Conservation (phyloP, 768 basidiomycete genomes). For the Cystobasidium onofrii region DNA sequence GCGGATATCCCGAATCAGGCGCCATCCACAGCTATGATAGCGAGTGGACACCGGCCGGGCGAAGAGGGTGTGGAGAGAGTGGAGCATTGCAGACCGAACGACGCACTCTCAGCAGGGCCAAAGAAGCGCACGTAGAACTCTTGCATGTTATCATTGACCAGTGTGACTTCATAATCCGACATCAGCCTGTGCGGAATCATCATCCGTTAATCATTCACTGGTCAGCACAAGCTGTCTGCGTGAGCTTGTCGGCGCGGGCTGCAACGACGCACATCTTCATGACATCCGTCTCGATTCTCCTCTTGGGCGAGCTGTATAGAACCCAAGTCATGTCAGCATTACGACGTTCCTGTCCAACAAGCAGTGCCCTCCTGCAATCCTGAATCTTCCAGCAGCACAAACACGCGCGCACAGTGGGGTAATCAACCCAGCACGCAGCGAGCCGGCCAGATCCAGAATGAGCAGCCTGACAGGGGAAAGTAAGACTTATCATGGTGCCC, state of each 20-base stretch:
- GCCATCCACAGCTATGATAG: background rate
- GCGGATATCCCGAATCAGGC: too few species aligned
- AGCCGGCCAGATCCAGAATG: background rate
- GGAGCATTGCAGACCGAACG: too few species aligned
- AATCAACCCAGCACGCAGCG: background rate
- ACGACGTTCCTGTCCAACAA: background rate
- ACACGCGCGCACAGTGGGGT: background rate
- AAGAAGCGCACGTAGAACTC: constrained; percentile 97
- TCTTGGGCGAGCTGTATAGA: constrained; percentile 68
- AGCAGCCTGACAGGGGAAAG: background rate
- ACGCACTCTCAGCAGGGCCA: constrained; percentile 85
- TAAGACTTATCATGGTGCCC: background rate
- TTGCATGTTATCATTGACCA: constrained; percentile 97
- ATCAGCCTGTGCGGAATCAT: constrained; percentile 60
- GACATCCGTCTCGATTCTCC: constrained; percentile 96
- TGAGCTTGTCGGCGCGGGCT: background rate
- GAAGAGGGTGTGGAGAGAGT: too few species aligned
- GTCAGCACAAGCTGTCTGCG: too few species aligned
- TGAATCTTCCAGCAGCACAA: too few species aligned
- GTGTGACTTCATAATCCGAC: constrained; percentile 95
- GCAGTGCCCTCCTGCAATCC: too few species aligned
- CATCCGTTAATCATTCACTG: background rate
- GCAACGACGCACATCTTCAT: constrained; percentile 76
- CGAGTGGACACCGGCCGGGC: too few species aligned
- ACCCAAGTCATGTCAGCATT: background rate